Base-by-base conservation (phyloP, 2,329 filamentous ascomycete genomes). In the Nannizzia gypsea region DNA sequence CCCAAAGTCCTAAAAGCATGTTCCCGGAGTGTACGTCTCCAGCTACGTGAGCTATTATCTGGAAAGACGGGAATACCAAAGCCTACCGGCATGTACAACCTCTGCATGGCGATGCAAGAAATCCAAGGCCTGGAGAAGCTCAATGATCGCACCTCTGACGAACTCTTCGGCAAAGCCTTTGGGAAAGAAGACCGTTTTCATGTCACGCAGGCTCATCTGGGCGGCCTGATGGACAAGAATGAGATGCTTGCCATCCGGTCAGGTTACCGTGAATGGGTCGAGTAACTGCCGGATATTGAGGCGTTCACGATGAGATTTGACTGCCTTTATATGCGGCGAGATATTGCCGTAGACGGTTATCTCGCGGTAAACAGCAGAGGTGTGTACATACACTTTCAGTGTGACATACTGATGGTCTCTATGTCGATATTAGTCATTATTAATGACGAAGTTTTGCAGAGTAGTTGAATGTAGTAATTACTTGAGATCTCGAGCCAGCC, bases 21-120 rank as follows among this genome's bases (percentile, higher is more conserved):
- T 74, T 74, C 1, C 66, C 66, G 1, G 66, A 62, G 57, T 71
- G 69, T 15, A 74, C 61, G 61, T 74, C 69, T 20, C 22, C 9
- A 26, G 11, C 13, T 28, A n/a, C 5, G n/a, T 24, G 54, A 44
- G 31, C 1, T 17, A 42, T 58, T 40, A 44, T 31, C 15, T 58
- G 34, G 17, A 17, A 50, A 40, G 36, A 4, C 9, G 36, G 11
- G 15, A 11, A 40, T 40, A 40, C 6, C 9, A 13, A n/a, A 40
- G 6, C 24, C 54, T 63, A 70, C 69, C 68, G 36, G 68, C 71
- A 62, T 72, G 69, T 17, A 69, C 66, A 61, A 64, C 20, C 17
- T 69, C 61, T 55, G 63, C 67, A 5, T 69, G 57, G 2, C 56
- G 63, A 65, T 73, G 70, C 6, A 72, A 59, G 56, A 69, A 71